phyloP scores from a whole-genome alignment of 345 rosid species.

The Pugionium dolabratum region DNA sequence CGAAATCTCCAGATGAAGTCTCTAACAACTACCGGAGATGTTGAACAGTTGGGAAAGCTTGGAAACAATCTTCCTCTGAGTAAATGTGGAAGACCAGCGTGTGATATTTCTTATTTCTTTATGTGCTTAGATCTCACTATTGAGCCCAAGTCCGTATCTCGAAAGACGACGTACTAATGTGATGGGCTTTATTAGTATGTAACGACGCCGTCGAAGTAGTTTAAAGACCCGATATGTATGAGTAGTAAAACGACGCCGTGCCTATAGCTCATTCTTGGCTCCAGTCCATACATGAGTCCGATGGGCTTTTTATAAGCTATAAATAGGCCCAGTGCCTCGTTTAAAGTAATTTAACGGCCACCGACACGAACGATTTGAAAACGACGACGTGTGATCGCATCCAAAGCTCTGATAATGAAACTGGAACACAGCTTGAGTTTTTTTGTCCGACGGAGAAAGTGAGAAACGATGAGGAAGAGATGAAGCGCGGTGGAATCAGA shows the following conservation, averaged over 20 bases:
- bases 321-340: conserved; percentile 9
- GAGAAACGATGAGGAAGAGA: conserved; percentile 28
- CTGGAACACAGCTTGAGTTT: conserved; percentile 7
- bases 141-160: not conserved
- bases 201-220: no score
- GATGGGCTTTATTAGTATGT: no score
- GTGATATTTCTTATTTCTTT: not conserved
- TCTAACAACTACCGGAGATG: conserved; percentile 32
- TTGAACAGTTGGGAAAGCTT: conserved; percentile 26
- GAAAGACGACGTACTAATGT: no score
- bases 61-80: conserved; percentile 30
- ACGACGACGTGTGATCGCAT: conserved; percentile 12
- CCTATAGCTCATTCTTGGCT: no score
- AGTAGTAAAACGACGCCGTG: no score
- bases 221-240: no score
- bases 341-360: conserved; percentile 9
- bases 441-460: not conserved
- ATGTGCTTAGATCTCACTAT: conserved; percentile 13
- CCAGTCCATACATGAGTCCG: no score
- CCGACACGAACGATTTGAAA: conserved; percentile 24
- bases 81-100: conserved; percentile 28
- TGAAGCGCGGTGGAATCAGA: conserved; percentile 50
- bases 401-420: conserved; percentile 4
- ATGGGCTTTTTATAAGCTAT: not conserved
- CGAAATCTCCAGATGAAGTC: conserved; percentile 1